phyloP scores from a whole-genome alignment of 2,329 filamentous ascomycete genomes.

The Scleromitrula shiraiana region DNA sequence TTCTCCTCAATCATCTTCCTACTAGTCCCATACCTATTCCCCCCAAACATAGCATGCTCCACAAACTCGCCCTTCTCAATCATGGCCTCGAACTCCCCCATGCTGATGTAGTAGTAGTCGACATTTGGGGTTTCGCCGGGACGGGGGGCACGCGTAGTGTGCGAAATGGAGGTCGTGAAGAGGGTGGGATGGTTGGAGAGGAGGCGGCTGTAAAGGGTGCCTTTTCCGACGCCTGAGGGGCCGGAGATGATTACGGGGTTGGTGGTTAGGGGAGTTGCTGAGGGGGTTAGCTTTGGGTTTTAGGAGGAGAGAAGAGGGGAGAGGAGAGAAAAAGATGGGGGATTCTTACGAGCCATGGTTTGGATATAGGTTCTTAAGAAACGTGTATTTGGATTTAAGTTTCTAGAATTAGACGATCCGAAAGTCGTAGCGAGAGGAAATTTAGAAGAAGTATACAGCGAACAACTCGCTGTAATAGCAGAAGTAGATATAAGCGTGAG shows the following conservation, averaged over 20 bases:
- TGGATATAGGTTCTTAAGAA: neutral
- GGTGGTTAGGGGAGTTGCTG: conserved; percentile 15
- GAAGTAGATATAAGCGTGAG: neutral
- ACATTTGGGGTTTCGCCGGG: conserved; percentile 66
- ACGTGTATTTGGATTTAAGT: neutral
- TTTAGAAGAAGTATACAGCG: no score
- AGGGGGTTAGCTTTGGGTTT: conserved; percentile 5
- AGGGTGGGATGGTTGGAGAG: conserved; percentile 49
- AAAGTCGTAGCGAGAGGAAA: no score
- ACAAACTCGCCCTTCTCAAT: conserved; percentile 68
- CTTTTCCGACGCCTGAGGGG: conserved; percentile 74
- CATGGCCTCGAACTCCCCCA: conserved; percentile 59
- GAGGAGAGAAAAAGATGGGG: conserved; percentile 1
- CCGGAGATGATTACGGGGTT: conserved; percentile 69
- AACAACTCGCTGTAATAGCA: neutral
- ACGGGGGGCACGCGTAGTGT: conserved; percentile 76
- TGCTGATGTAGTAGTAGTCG: conserved; percentile 73
- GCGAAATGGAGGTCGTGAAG: conserved; percentile 54
- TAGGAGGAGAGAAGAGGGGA: conserved; percentile 6
- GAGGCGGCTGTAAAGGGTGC: conserved; percentile 67
- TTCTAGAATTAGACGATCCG: no score
- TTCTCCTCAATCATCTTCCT: conserved; percentile 67
- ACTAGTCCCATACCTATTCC: conserved; percentile 81
- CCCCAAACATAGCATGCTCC: conserved; percentile 76
- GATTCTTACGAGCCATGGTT: conserved; percentile 20